Conservation (phyloP, 306 rosid species). For the Lupinus albus region DNA sequence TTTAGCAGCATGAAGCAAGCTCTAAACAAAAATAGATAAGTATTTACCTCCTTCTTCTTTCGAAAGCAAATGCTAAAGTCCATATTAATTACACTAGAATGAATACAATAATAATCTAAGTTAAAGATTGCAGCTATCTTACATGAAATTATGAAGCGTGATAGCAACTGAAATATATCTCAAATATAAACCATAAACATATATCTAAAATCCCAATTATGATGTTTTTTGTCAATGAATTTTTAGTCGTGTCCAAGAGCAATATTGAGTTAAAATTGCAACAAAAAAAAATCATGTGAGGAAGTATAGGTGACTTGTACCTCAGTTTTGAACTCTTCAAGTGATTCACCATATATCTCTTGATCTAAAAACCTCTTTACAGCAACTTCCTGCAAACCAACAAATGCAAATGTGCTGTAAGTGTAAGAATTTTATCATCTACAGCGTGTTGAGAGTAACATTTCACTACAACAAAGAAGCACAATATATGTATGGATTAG, state of each 20-base stretch:
- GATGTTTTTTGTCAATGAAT: neutral
- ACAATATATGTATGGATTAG: no score
- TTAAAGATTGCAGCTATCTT: slow-evolving; percentile 19
- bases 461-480: no score
- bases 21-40: slow-evolving; percentile 16
- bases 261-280: slow-evolving; percentile 1
- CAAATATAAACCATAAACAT: slow-evolving; percentile 6
- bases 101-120: slow-evolving; percentile 9
- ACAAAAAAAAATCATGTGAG: slow-evolving; percentile 2
- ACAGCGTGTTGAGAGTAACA: no score
- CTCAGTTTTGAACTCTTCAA: neutral
- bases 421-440: no score
- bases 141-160: slow-evolving; percentile 8
- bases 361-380: neutral
- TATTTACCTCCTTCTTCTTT: slow-evolving; percentile 9
- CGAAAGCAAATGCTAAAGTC: slow-evolving; percentile 3
- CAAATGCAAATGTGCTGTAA: no score
- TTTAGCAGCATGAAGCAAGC: slow-evolving; percentile 11
- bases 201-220: neutral
- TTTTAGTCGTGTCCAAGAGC: neutral
- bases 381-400: neutral
- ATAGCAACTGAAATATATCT: neutral
- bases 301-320: slow-evolving; percentile 5
- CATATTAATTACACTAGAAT: slow-evolving; percentile 13
- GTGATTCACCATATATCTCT: neutral